Evolutionary conservation across 345 rosid species (phyloP).

Genomic region (Kandelia obovata): DNA sequence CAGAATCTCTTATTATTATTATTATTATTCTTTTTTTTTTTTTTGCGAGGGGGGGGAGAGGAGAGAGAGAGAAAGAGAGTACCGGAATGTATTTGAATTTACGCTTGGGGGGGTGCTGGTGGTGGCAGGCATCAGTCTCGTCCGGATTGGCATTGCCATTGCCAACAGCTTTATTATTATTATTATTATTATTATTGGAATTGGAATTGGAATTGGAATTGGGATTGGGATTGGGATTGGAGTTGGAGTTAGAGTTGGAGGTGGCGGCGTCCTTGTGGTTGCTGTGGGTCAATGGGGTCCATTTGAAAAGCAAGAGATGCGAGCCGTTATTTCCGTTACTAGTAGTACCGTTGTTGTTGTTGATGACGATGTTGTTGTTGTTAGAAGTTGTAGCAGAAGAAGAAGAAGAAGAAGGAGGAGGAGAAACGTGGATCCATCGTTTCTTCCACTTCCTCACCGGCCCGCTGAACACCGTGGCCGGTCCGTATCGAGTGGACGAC

Average conservation of each 20-base stretch:
- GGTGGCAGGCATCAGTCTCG: constrained; percentile 8
- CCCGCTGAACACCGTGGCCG: constrained; percentile 89
- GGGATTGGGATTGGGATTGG: background rate
- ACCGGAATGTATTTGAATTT: constrained; percentile 95
- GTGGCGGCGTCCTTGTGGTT: constrained; percentile 26
- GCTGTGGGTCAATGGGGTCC: constrained; percentile 72
- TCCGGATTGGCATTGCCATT: constrained; percentile 9
- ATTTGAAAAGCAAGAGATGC: constrained; percentile 72
- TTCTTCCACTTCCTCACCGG: constrained; percentile 98
- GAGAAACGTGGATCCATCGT: constrained; percentile 84
- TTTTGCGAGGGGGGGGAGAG: constrained; percentile 6
- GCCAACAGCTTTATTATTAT: constrained; percentile 22
- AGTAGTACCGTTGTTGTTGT: constrained; percentile 12
- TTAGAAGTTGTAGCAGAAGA: constrained; percentile 17
- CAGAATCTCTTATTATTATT: background rate
- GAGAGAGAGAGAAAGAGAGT: constrained; percentile 1
- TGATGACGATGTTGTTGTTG: constrained; percentile 20
- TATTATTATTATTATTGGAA: constrained; percentile 10
- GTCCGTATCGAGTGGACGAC: constrained; percentile 95
- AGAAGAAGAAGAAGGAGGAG: constrained; percentile 9
- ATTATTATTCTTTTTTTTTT: background rate
- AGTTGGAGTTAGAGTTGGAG: background rate
- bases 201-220: background rate
- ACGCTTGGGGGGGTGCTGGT: constrained; percentile 39
- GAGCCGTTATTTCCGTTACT: constrained; percentile 57